Evolutionary conservation across 1,284 basidiomycete species (phyloP), one percentile per base, ranked within the genome.

Genomic region (Boletus mariae): DNA sequence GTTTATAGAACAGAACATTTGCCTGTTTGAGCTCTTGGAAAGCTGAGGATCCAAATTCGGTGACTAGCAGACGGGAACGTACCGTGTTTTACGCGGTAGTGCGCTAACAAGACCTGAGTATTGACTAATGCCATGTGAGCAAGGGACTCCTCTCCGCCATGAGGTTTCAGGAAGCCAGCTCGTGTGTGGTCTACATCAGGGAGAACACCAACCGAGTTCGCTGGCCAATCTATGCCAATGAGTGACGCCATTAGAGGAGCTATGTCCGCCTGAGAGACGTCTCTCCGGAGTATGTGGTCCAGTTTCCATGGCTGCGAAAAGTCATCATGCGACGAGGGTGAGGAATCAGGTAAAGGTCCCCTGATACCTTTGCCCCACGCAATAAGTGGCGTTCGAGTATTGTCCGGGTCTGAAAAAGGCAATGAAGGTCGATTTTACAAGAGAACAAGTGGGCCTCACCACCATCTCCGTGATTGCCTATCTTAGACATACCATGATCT

Each of bases 401-500:
- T 93, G 67, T 94, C 91, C 0, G 91, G 92, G 60, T 94, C 89
- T 91, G 56, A 10, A 13, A 51, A 9, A 38, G 51, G 37, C 10
- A 45, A 20, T 53, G 48, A 52, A 50, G 44, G 46, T 47, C n/a
- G 49, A 43, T 49, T 26, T 49, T 29, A 20, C 43, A 28, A 49
- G 23, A 37, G 43, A 10, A 32, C 26, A 7, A 31, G 71, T 23
- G 37, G 31, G 40, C 3, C 77, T 64, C 60, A 90, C 88, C 85
- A 29, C 92, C 92, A 61, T 95, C 92, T 3, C 92, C 92, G 57
- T 95, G 92, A 63, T 94, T 95, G 26, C 92, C 92, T 53, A 93
- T 89, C 42, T 78, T 81, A 8, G 87, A 90, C 92, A 95, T 95
- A 5, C 92, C 92, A 65, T 95, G 92, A 66, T 95, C 92, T 0